phyloP scores from a whole-genome alignment of 2,329 filamentous ascomycete genomes.

The Stemphylium vesicarium region DNA sequence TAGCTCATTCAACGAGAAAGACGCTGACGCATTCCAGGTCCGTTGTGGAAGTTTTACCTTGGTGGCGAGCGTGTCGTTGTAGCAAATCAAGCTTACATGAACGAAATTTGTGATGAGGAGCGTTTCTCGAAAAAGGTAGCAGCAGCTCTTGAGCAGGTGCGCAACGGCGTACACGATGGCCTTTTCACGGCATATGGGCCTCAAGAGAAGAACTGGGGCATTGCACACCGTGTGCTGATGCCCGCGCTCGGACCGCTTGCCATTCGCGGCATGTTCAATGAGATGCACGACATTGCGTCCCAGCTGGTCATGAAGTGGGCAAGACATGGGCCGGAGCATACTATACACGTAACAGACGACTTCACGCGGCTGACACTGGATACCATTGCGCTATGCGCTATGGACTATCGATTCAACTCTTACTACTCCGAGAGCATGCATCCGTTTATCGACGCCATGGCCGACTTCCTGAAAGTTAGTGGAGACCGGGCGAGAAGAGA shows the following conservation, averaged over 20 bases:
- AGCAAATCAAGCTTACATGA: conserved; percentile 43
- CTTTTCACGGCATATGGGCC: conserved; percentile 51
- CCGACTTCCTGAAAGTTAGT: conserved; percentile 46
- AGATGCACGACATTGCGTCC: conserved; percentile 64
- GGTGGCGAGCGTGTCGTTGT: conserved; percentile 40
- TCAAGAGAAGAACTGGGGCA: conserved; percentile 53
- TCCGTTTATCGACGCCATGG: conserved; percentile 49
- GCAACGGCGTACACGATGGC: conserved; percentile 49
- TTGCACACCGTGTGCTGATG: conserved; percentile 69
- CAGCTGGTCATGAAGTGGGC: conserved; percentile 74
- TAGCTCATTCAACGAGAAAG: background rate
- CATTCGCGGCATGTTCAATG: conserved; percentile 71
- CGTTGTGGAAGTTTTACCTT: conserved; percentile 44
- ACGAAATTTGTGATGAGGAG: conserved; percentile 51
- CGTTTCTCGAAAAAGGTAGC: conserved; percentile 43
- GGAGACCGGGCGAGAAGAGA: conserved; percentile 43
- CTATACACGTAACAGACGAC: conserved; percentile 47
- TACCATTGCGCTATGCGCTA: conserved; percentile 49
- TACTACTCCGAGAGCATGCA: conserved; percentile 48
- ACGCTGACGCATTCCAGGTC: conserved; percentile 27
- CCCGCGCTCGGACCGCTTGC: conserved; percentile 73
- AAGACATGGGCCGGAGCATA: conserved; percentile 53
- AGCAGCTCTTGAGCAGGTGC: conserved; percentile 38
- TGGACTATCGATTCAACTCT: conserved; percentile 53
- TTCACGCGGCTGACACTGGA: conserved; percentile 49